Conservation (phyloP, 1,139 yeast genomes). For the Sugiyamaella xylanicola region DNA sequence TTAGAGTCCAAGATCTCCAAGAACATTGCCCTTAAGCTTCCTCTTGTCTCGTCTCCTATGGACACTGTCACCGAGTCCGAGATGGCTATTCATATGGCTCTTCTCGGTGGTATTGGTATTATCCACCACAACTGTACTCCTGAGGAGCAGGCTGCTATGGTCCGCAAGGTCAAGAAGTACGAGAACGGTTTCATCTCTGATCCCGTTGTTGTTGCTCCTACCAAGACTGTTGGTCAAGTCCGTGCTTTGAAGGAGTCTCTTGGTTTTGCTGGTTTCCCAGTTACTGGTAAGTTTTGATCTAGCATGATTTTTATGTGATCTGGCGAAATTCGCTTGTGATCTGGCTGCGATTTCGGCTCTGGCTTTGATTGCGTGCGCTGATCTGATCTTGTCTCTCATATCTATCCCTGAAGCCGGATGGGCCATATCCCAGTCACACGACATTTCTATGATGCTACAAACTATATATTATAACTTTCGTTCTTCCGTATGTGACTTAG, state of each 20-base stretch:
- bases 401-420: too few relatives aligned
- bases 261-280: constrained; percentile 98
- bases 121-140: constrained; percentile 96
- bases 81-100: constrained; percentile 99
- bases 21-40: constrained; percentile 87
- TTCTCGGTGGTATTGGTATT: constrained; percentile 98
- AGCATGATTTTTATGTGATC: background rate
- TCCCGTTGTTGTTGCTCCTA: constrained; percentile 83
- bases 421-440: too few relatives aligned
- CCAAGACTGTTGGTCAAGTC: constrained; percentile 77
- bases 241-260: constrained; percentile 66
- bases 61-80: constrained; percentile 97
- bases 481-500: constrained; percentile 96
- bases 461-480: constrained; percentile 80
- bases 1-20: constrained; percentile 87
- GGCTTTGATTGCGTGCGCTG: too few relatives aligned
- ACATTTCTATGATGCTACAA: constrained; percentile 59
- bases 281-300: constrained; percentile 81
- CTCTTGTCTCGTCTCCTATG: constrained; percentile 98
- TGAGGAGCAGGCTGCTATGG: constrained; percentile 99
- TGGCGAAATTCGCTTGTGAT: background rate
- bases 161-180: constrained; percentile 89
- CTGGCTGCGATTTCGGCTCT: constrained; percentile 1
- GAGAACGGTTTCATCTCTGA: constrained; percentile 97
- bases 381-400: too few relatives aligned